Base-by-base conservation (phyloP, 2,329 filamentous ascomycete species). In the Calycina herbarum region DNA sequence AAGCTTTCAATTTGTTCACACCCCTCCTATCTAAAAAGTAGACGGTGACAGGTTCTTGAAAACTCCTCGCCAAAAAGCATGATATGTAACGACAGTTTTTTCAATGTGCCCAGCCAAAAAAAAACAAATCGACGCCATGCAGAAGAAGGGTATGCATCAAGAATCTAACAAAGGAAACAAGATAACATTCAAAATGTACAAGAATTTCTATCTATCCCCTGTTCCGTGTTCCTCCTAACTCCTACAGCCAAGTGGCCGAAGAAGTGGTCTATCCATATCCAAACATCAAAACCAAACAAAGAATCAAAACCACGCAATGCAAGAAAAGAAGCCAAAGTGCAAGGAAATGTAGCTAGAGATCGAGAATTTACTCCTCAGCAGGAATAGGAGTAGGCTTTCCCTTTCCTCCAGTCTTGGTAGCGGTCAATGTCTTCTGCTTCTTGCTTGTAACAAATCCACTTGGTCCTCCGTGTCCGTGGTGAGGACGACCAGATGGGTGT, bases 31-130 rank as follows among this genome's bases (percentile, higher is more conserved):
- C n/a, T 27, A 27, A 51, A 24, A 13, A 54, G 24, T 13, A 10
- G 11, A 8, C 4, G 7, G 20, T 5, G 20, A 54, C 20, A 13
- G 20, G 20, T 5, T 24, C 24, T 51, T n/a, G 11, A 24, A 51
- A 51, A 20, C 20, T 24, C 45, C 45, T 10, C 20, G 13, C 38
- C 38, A 51, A 24, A 48, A 54, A 24, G 20, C 48, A 54, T 54
- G 48, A 54, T 29, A 54, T 27, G 11, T 54, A 54, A 54, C 20
- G 48, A 54, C 48, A 54, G 48, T 54, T 24, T 24, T 48, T 54
- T 24, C 48, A 45, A 45, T 17, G n/a, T 54, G 20, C 20, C 48
- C 20, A 54, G 48, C 48, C 48, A 54, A 27, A 24, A 54, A 29
- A 29, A 54, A 54, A 13, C n/a, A 45, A 45, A 27, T 11, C 48